phyloP scores from a whole-genome alignment of 768 basidiomycete species.

The Termitomyces eurrhizus region DNA sequence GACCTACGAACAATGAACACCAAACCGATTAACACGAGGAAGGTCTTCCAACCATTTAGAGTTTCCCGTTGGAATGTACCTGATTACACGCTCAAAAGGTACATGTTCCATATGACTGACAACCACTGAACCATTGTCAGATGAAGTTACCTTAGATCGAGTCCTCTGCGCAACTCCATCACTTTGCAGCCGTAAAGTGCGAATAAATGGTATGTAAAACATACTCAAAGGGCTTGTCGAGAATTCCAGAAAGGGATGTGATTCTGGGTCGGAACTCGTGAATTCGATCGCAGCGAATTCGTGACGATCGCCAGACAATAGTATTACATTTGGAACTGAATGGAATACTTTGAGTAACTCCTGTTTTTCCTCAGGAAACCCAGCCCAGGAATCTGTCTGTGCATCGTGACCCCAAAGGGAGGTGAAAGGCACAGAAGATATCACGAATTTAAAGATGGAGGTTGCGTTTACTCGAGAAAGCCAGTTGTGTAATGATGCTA shows the following conservation, averaged over 20 bases:
- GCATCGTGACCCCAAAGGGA: slow-evolving; percentile 66
- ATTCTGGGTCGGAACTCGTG: slow-evolving; percentile 28
- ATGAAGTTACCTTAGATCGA: slow-evolving; percentile 22
- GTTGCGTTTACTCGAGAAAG: slow-evolving; percentile 64
- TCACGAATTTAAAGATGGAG: slow-evolving; percentile 73
- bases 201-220: slow-evolving; percentile 61
- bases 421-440: slow-evolving; percentile 72
- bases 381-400: slow-evolving; percentile 67
- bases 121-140: slow-evolving; percentile 23
- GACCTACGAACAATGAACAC: slow-evolving; percentile 38
- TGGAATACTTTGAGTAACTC: slow-evolving; percentile 54
- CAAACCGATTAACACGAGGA: not conserved
- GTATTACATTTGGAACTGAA: slow-evolving; percentile 64
- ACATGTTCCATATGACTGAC: slow-evolving; percentile 30
- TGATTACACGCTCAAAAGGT: slow-evolving; percentile 50
- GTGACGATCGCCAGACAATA: slow-evolving; percentile 74
- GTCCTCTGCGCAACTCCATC: slow-evolving; percentile 36
- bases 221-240: slow-evolving; percentile 69
- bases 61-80: slow-evolving; percentile 64
- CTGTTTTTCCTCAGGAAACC: slow-evolving; percentile 54
- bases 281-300: slow-evolving; percentile 76
- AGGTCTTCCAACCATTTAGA: slow-evolving; percentile 51
- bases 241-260: slow-evolving; percentile 53
- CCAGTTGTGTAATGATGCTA: slow-evolving; percentile 61
- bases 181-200: slow-evolving; percentile 47